Evolutionary conservation across 225 moss, liverwort and hornwort genomes (phyloP).

Genomic region (Thuidium tamariscinum): DNA sequence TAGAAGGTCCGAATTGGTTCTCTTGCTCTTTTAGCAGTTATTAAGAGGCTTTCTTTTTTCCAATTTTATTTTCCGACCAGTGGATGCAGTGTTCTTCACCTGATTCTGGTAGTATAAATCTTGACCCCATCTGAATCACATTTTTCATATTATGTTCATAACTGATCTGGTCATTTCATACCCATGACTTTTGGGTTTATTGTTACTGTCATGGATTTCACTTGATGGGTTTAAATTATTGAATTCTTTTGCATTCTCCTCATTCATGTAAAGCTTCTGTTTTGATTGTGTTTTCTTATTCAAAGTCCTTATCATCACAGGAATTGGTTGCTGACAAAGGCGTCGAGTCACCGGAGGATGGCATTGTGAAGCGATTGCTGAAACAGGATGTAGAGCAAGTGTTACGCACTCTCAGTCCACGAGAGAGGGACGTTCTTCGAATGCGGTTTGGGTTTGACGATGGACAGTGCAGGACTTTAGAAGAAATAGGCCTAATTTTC

Average conservation of each 20-base stretch:
- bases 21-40: neutral
- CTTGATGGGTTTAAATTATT: neutral
- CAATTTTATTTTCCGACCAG: neutral
- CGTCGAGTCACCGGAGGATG: slow-evolving; percentile 69
- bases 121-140: neutral
- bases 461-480: slow-evolving; percentile 60
- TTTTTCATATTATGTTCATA: neutral
- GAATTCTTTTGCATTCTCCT: neutral
- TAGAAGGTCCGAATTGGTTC: neutral
- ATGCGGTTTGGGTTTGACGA: slow-evolving; percentile 74
- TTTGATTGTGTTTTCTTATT: neutral
- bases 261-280: neutral
- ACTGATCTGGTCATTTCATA: neutral
- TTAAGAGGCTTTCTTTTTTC: neutral
- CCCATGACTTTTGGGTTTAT: neutral
- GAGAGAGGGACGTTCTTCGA: slow-evolving; percentile 78
- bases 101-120: neutral
- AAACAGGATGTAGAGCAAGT: slow-evolving; percentile 70
- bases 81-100: neutral
- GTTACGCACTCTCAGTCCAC: slow-evolving; percentile 54
- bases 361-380: slow-evolving; percentile 58
- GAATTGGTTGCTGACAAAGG: slow-evolving; percentile 59
- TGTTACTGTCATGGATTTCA: neutral
- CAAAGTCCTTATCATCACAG: neutral
- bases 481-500: slow-evolving; percentile 73